Base-by-base conservation (phyloP, 495 filamentous ascomycete species). In the Xylaria scruposa region DNA sequence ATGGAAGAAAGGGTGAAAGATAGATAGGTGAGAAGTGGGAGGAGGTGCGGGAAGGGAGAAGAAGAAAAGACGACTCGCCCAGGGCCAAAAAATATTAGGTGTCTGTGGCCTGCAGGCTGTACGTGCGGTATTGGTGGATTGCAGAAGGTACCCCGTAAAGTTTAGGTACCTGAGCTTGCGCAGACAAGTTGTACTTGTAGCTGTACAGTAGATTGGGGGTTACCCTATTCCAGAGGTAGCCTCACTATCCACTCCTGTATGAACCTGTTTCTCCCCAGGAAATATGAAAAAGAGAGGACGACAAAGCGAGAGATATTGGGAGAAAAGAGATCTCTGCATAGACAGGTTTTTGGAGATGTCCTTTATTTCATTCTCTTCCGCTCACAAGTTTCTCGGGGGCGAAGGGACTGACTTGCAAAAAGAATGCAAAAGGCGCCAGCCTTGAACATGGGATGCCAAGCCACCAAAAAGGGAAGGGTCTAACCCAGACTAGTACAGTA, bases 31-130 rank as follows among this genome's bases (percentile, higher is more conserved):
- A 49, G 49, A 29, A 29, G 70, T 71, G 56, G 65, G 63, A 51
- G 65, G 64, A 51, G 65, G 64, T 51, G 70, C 31, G 56, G 51
- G 64, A 61, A 17, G 24, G 56, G 21, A 44, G 60, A 67, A 59
- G 64, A 53, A 42, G 54, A 51, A 53, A 62, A 56, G 58, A 60
- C 44, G 38, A 56, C 60, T 69, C 53, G 72, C 71, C 56, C 60
- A 70, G 74, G 74, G 72, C 60, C 58, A 67, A 73, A 68, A 72
- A 78, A 75, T 79, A 78, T 75, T 71, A 76, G 74, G 75, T 76
- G 74, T 72, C 78, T 79, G 76, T 74, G 71, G 77, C 74, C 78
- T 74, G 81, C 78, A 77, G 77, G 71, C 59, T 70, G 68, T 38
- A 36, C 21, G 31, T 29, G 54, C 36, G 4, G 46, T 63, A 64